phyloP scores from a whole-genome alignment of 1,139 yeast genomes.

The Kurtzmaniella quercitrusa region DNA sequence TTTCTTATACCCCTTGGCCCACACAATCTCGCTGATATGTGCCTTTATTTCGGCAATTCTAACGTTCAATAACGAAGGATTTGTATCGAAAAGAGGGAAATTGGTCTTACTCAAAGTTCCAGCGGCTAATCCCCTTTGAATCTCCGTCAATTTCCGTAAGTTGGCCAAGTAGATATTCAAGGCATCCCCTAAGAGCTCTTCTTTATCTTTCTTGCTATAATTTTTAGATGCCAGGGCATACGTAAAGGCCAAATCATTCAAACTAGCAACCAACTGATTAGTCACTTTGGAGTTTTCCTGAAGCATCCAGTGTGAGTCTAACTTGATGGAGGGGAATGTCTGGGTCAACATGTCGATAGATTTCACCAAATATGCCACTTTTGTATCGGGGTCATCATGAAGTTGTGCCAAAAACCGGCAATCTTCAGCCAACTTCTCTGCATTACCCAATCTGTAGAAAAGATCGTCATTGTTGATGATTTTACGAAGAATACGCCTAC shows the following conservation, averaged over 20 bases:
- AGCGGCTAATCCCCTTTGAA: conserved; percentile 17
- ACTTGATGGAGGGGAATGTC: conserved; percentile 24
- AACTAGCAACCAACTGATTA: conserved; percentile 33
- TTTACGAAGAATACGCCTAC: conserved; percentile 25
- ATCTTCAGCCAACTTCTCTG: conserved; percentile 41
- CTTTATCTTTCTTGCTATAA: conserved; percentile 11
- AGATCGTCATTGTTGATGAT: conserved; percentile 36
- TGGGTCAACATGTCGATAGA: conserved; percentile 36
- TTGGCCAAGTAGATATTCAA: conserved; percentile 38
- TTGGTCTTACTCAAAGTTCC: conserved; percentile 19
- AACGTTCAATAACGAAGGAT: conserved; percentile 24
- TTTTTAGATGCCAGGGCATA: conserved; percentile 19
- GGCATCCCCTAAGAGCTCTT: conserved; percentile 18
- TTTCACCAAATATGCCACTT: conserved; percentile 34
- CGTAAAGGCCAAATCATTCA: conserved; percentile 33
- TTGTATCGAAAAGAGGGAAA: conserved; percentile 38
- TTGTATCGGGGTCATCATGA: conserved; percentile 13
- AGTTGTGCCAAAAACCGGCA: conserved; percentile 31
- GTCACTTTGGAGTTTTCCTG: conserved; percentile 28
- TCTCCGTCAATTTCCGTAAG: conserved; percentile 22
- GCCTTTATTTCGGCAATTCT: conserved; percentile 42
- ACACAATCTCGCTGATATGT: conserved; percentile 61
- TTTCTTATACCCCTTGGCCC: conserved; percentile 50
- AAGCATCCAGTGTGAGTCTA: conserved; percentile 25
- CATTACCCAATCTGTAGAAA: conserved; percentile 40